phyloP scores from a whole-genome alignment of 2,329 filamentous ascomycete genomes.

The Fusarium sp. region DNA sequence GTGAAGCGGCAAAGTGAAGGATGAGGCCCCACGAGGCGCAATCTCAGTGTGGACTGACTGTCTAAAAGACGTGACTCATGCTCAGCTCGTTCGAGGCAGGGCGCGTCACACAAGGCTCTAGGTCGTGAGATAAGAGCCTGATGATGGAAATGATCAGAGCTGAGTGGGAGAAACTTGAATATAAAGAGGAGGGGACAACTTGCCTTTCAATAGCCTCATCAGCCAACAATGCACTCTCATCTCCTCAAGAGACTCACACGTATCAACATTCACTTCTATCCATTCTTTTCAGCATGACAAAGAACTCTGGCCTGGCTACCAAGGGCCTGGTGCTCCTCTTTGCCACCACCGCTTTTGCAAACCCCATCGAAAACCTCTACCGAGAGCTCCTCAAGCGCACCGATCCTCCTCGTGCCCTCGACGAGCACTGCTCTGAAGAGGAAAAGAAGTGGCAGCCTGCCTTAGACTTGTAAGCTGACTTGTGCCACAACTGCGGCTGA shows the following conservation, averaged over 20 bases:
- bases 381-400: not conserved
- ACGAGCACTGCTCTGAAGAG: not conserved
- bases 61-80: not conserved
- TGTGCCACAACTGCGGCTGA: not conserved
- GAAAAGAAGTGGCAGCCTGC: slow-evolving; percentile 6
- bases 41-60: not conserved
- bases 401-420: not conserved
- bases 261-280: not conserved
- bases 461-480: not conserved
- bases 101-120: not conserved
- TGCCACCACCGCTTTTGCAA: not conserved
- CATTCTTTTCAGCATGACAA: not conserved
- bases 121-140: not conserved
- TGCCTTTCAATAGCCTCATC: not conserved
- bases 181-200: not conserved
- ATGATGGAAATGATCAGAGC: not conserved
- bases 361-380: not conserved
- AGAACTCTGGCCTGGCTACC: not conserved
- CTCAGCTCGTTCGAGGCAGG: not conserved
- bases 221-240: not conserved
- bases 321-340: not conserved
- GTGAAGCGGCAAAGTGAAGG: not conserved
- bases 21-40: not conserved
- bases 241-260: not conserved
- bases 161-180: not conserved